These are phyloP conservation scores for Gautieria morchelliformis DNA, from an alignment of 768 basidiomycete genomes.

Conservation along the genomic window DNA sequence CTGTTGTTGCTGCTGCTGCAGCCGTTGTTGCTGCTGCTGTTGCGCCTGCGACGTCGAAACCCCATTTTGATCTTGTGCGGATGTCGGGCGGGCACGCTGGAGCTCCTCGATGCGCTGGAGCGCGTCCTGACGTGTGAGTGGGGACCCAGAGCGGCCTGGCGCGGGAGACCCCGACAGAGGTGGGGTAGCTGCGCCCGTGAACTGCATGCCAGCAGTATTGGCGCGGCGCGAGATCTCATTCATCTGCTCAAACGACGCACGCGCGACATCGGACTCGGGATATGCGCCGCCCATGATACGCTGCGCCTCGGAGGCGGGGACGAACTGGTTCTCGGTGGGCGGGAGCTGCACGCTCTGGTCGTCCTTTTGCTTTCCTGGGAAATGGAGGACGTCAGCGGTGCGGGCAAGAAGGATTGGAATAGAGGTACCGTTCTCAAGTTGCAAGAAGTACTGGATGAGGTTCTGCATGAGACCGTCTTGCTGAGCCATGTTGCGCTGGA, in stretches of 20 bases:
- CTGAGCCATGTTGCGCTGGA: slow-evolving; percentile 68
- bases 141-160: background rate
- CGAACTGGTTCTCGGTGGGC: slow-evolving; percentile 37
- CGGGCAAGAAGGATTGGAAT: background rate
- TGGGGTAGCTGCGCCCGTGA: slow-evolving; percentile 10
- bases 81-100: slow-evolving; percentile 28
- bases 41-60: slow-evolving; percentile 9
- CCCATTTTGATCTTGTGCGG: slow-evolving; percentile 9
- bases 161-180: background rate
- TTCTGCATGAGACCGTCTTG: slow-evolving; percentile 80
- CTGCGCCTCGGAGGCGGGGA: slow-evolving; percentile 49
- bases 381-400: background rate
- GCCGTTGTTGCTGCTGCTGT: background rate
- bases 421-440: slow-evolving; percentile 45
- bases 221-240: slow-evolving; percentile 66
- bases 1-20: slow-evolving; percentile 1
- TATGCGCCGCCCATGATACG: slow-evolving; percentile 34
- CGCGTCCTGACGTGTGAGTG: slow-evolving; percentile 33
- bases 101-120: slow-evolving; percentile 46
- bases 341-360: slow-evolving; percentile 7
- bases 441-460: slow-evolving; percentile 72
- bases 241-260: slow-evolving; percentile 66
- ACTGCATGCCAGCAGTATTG: slow-evolving; percentile 33
- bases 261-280: slow-evolving; percentile 49
- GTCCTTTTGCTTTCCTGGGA: background rate